Evolutionary conservation across 139 green algal genomes (phyloP).

Genomic region (Chlorella ohadii): DNA sequence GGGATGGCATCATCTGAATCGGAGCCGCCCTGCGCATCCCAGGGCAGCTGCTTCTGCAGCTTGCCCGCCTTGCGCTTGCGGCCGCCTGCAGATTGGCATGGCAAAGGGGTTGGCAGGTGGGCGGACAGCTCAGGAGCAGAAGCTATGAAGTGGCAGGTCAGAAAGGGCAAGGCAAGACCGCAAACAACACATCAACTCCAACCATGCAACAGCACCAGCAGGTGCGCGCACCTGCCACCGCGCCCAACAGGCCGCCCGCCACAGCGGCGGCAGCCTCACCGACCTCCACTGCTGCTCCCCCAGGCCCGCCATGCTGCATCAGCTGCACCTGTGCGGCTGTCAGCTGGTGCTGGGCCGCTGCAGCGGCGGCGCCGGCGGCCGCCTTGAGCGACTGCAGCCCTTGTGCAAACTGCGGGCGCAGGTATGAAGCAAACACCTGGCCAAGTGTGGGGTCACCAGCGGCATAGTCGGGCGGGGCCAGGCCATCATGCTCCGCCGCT

Average conservation of each 20-base stretch:
- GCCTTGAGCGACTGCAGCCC: slow-evolving; percentile 5
- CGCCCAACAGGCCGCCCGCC: not conserved
- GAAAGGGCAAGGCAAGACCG: too few relatives aligned
- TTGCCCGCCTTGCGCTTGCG: slow-evolving; percentile 39
- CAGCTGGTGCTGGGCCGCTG: slow-evolving; percentile 17
- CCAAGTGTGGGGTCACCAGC: slow-evolving; percentile 26
- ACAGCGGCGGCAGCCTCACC: not conserved
- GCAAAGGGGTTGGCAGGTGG: not conserved
- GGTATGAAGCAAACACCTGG: slow-evolving; percentile 35
- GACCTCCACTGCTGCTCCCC: not conserved
- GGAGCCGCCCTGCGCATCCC: not conserved
- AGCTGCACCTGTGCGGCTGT: slow-evolving; percentile 25
- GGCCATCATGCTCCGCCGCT: not conserved
- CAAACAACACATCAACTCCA: too few relatives aligned
- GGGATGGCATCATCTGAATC: not conserved
- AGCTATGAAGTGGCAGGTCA: too few relatives aligned
- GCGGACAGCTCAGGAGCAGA: not conserved
- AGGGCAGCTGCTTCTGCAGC: slow-evolving; percentile 30
- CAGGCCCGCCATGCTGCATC: not conserved
- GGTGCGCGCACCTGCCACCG: not conserved
- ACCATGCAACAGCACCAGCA: too few relatives aligned
- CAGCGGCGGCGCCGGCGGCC: not conserved
- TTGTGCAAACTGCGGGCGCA: slow-evolving; percentile 15
- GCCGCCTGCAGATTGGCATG: not conserved
- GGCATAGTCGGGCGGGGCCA: not conserved